phyloP scores from a whole-genome alignment of 2,329 filamentous ascomycete species.

The Fusarium sp. region DNA sequence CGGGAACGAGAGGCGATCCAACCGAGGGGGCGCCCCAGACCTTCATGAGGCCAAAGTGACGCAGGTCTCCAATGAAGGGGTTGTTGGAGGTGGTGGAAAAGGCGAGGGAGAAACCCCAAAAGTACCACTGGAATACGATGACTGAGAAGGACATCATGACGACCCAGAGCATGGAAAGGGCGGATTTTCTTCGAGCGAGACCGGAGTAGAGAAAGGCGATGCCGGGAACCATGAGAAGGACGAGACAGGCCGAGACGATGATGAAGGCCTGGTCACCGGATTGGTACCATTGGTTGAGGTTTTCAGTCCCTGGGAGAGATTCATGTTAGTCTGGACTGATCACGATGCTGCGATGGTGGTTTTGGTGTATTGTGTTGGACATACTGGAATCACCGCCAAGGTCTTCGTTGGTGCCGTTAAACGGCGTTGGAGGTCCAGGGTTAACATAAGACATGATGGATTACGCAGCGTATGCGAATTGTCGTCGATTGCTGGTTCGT shows the following conservation, averaged over 20 bases:
- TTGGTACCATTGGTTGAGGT: slow-evolving; percentile 96
- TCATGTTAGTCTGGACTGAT: slow-evolving; percentile 6
- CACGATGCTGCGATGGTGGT: not conserved
- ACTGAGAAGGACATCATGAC: slow-evolving; percentile 94
- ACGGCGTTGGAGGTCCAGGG: slow-evolving; percentile 66
- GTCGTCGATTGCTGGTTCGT: slow-evolving; percentile 25
- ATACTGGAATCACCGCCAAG: slow-evolving; percentile 83
- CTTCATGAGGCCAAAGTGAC: slow-evolving; percentile 88
- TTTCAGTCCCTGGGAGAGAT: slow-evolving; percentile 72
- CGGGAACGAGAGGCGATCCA: slow-evolving; percentile 87
- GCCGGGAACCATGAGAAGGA: slow-evolving; percentile 95
- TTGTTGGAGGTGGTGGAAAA: slow-evolving; percentile 86
- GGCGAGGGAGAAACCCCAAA: slow-evolving; percentile 97
- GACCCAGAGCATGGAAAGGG: slow-evolving; percentile 96
- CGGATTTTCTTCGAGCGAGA: slow-evolving; percentile 96
- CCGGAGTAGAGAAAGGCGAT: slow-evolving; percentile 98
- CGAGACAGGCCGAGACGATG: slow-evolving; percentile 88
- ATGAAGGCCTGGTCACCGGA: slow-evolving; percentile 95
- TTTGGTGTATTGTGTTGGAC: slow-evolving; percentile 47
- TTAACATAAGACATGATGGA: slow-evolving; percentile 68
- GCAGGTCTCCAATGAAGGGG: slow-evolving; percentile 90
- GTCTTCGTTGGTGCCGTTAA: slow-evolving; percentile 72
- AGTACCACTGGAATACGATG: slow-evolving; percentile 98
- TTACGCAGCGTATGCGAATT: slow-evolving; percentile 2
- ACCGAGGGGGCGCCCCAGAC: slow-evolving; percentile 86